These are phyloP conservation scores for Exsudoporus frostii DNA, from an alignment of 768 basidiomycete genomes.

Conservation along the genomic window DNA sequence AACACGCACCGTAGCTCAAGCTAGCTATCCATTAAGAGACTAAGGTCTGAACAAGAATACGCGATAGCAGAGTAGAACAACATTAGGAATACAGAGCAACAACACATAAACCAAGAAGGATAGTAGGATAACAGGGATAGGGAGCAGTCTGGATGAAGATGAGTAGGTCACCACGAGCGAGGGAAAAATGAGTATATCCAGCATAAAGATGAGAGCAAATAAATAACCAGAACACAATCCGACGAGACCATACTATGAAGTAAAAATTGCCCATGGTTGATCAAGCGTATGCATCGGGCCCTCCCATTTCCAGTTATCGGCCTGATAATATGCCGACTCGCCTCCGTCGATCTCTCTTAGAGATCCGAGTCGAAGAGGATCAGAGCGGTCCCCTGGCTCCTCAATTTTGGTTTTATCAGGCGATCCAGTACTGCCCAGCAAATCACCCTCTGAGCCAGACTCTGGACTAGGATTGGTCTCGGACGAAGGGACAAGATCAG, in stretches of 20 bases:
- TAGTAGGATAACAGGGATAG: slow-evolving; percentile 36
- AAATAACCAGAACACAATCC: slow-evolving; percentile 37
- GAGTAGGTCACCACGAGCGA: slow-evolving; percentile 30
- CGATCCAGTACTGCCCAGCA: slow-evolving; percentile 41
- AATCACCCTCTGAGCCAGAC: slow-evolving; percentile 63
- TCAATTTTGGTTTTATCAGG: slow-evolving; percentile 54
- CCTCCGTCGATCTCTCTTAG: slow-evolving; percentile 76
- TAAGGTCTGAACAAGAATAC: slow-evolving; percentile 36
- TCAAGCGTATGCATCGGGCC: slow-evolving; percentile 61
- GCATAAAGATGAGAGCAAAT: slow-evolving; percentile 39
- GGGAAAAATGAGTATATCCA: slow-evolving; percentile 38
- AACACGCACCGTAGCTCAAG: slow-evolving; percentile 10
- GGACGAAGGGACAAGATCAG: slow-evolving; percentile 66
- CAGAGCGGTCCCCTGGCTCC: slow-evolving; percentile 40
- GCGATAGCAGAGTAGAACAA: slow-evolving; percentile 61
- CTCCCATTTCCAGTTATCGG: slow-evolving; percentile 69
- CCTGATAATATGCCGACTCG: slow-evolving; percentile 63
- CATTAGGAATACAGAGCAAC: slow-evolving; percentile 54
- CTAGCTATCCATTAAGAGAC: slow-evolving; percentile 32
- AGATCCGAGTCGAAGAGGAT: slow-evolving; percentile 55
- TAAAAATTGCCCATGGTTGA: slow-evolving; percentile 71
- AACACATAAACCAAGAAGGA: slow-evolving; percentile 42
- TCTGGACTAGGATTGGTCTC: slow-evolving; percentile 78
- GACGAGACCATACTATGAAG: slow-evolving; percentile 26
- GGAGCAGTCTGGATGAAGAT: slow-evolving; percentile 28